Base-by-base conservation (phyloP, 2,329 filamentous ascomycete genomes). In the Scytalidium lignicola region DNA sequence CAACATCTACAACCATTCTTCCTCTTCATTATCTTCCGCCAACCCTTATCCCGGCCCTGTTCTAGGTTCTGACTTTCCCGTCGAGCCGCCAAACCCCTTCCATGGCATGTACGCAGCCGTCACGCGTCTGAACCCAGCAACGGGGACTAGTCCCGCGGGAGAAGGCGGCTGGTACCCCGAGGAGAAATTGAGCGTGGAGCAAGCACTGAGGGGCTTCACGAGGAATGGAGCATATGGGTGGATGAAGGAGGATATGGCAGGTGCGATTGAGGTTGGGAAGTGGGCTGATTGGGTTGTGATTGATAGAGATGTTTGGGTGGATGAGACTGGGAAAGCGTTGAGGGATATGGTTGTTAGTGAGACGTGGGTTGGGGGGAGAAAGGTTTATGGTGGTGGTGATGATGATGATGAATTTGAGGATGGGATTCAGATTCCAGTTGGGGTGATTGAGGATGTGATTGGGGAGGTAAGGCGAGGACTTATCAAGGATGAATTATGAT, bases 271-370 rank as follows among this genome's bases (percentile, higher is more conserved):
- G 47, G 64, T 70, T n/a, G 82, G 81, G 0, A 79, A 78, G 1
- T 80, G 79, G 62, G 85, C 83, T 0, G 85, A 88, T 63, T 88
- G 83, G 83, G 71, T 88, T 3, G 82, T 88, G n/a, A 65, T 88
- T 12, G 82, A 86, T 54, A 62, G 70, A 52, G 74, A 79, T 41
- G 59, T 86, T 0, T 75, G 78, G 47, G 67, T 59, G 0, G 63
- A 78, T 26, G 68, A 72, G 15, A 50, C 23, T 10, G 51, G 76
- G 2, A 80, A 83, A 50, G 70, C 70, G 12, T 57, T 87, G 47
- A 74, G 79, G 20, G 67, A 66, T 3, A 59, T 84, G 7, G 71
- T 65, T 44, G 82, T 88, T 1, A 72, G 68, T 52, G 83, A 87
- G 69, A 88, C 85, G 0, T 88, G 84, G 84, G 76, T 88, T 29